These are phyloP conservation scores for Saccharomycopsis malanga DNA, from an alignment of 805 yeast species.

Conservation along the genomic window DNA sequence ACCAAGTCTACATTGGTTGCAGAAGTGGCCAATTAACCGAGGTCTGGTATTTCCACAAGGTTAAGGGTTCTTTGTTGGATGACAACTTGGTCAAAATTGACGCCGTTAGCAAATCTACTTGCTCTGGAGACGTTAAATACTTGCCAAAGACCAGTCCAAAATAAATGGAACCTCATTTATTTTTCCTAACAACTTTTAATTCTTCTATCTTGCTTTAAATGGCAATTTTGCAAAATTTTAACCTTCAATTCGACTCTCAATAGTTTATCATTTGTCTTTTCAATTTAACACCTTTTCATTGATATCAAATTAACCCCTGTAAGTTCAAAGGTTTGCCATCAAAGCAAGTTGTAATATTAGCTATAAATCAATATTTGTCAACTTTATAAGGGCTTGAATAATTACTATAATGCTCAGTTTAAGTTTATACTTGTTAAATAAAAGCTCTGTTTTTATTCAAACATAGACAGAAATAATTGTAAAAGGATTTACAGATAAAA, in stretches of 20 bases:
- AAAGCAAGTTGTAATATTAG: too few relatives aligned
- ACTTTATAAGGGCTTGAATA: too few relatives aligned
- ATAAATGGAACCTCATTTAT: background rate
- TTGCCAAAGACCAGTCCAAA: constrained; percentile 15
- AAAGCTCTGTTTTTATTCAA: too few relatives aligned
- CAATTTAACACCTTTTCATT: too few relatives aligned
- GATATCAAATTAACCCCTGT: too few relatives aligned
- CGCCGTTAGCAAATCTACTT: constrained; percentile 10
- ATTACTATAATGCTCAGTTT: too few relatives aligned
- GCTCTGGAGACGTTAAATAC: constrained; percentile 9
- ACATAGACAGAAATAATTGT: too few relatives aligned
- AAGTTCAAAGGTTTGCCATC: too few relatives aligned
- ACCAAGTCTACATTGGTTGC: constrained; percentile 55
- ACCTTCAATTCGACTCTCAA: background rate
- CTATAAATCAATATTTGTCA: too few relatives aligned
- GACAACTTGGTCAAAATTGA: constrained; percentile 64
- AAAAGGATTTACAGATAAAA: too few relatives aligned
- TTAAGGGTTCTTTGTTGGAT: constrained; percentile 62
- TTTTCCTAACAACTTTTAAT: background rate
- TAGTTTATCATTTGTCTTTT: background rate
- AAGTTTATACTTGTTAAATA: too few relatives aligned
- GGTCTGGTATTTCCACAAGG: constrained; percentile 71
- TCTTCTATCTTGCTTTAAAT: background rate
- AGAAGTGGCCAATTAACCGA: constrained; percentile 37
- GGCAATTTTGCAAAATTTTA: background rate